Evolutionary conservation across 495 filamentous ascomycete species (phyloP).

Genomic region (Hamigera avellanea): DNA sequence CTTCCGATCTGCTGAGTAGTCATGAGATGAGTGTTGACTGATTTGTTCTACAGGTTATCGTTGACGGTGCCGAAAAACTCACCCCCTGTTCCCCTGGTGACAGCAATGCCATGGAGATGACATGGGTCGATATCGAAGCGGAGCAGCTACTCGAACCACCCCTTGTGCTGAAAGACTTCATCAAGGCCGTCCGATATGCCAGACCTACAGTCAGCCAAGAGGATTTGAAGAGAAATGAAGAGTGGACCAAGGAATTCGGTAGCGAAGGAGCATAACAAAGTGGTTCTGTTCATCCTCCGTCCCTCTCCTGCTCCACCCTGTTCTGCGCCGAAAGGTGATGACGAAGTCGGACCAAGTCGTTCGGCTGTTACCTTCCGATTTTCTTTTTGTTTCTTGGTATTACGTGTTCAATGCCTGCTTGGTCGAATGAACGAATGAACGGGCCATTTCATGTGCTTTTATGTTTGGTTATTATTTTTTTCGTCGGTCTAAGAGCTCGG

Average conservation of each 20-base stretch:
- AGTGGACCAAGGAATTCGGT: slow-evolving; percentile 96
- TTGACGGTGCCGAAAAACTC: slow-evolving; percentile 61
- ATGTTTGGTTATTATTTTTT: slow-evolving; percentile 1
- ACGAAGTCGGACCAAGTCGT: no score
- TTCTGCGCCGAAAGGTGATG: no score
- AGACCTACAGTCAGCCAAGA: slow-evolving; percentile 79
- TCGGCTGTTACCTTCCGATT: not conserved
- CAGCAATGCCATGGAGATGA: slow-evolving; percentile 75
- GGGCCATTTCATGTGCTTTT: not conserved
- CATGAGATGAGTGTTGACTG: not conserved
- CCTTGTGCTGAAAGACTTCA: slow-evolving; percentile 82
- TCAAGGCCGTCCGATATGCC: slow-evolving; percentile 79
- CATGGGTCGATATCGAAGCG: slow-evolving; percentile 75
- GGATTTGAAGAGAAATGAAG: slow-evolving; percentile 72
- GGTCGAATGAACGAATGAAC: slow-evolving; percentile 1
- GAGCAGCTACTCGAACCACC: slow-evolving; percentile 78
- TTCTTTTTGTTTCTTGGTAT: not conserved
- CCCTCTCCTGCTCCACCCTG: not conserved
- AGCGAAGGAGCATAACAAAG: slow-evolving; percentile 73
- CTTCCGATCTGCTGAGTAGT: slow-evolving; percentile 3
- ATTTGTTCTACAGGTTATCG: slow-evolving; percentile 44
- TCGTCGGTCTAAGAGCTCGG: slow-evolving; percentile 4
- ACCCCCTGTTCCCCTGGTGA: slow-evolving; percentile 96
- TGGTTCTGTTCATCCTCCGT: slow-evolving; percentile 1
- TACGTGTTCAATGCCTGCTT: not conserved